These are phyloP conservation scores for Metarhizium anisopliae DNA, from an alignment of 2,329 filamentous ascomycete genomes.

Conservation along the genomic window DNA sequence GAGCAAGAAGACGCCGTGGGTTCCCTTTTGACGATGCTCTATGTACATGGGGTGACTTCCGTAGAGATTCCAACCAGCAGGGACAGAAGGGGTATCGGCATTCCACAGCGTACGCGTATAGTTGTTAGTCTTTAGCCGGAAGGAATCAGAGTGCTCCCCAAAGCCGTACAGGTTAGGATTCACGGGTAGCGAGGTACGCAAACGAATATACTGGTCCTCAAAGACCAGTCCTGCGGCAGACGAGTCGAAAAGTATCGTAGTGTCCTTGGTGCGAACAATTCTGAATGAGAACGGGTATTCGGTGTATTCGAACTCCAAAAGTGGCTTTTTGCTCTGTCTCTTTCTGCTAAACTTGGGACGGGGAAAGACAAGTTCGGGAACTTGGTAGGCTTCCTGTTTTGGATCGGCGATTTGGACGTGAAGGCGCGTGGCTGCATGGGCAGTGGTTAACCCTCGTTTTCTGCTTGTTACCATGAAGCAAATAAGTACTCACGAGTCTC, in stretches of 20 bases:
- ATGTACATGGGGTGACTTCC: slow-evolving; percentile 69
- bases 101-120: slow-evolving; percentile 65
- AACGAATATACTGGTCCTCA: slow-evolving; percentile 62
- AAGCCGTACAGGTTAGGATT: slow-evolving; percentile 65
- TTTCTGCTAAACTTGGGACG: slow-evolving; percentile 32
- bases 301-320: slow-evolving; percentile 32
- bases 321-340: slow-evolving; percentile 15
- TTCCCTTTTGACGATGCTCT: slow-evolving; percentile 52
- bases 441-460: not conserved
- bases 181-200: slow-evolving; percentile 57
- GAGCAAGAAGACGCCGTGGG: slow-evolving; percentile 59
- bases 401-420: slow-evolving; percentile 65
- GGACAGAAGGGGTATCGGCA: slow-evolving; percentile 54
- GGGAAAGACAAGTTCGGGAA: slow-evolving; percentile 56
- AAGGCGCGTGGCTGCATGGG: slow-evolving; percentile 38
- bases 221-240: slow-evolving; percentile 57
- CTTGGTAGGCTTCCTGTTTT: slow-evolving; percentile 57
- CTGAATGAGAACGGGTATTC: slow-evolving; percentile 54
- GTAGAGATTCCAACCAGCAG: slow-evolving; percentile 58
- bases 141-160: slow-evolving; percentile 63
- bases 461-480: too few relatives aligned
- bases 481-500: not conserved
- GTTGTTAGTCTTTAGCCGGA: slow-evolving; percentile 54
- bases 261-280: slow-evolving; percentile 28
- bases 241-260: slow-evolving; percentile 54